phyloP scores from a whole-genome alignment of 345 rosid species.

The Rhodamnia argentea region DNA sequence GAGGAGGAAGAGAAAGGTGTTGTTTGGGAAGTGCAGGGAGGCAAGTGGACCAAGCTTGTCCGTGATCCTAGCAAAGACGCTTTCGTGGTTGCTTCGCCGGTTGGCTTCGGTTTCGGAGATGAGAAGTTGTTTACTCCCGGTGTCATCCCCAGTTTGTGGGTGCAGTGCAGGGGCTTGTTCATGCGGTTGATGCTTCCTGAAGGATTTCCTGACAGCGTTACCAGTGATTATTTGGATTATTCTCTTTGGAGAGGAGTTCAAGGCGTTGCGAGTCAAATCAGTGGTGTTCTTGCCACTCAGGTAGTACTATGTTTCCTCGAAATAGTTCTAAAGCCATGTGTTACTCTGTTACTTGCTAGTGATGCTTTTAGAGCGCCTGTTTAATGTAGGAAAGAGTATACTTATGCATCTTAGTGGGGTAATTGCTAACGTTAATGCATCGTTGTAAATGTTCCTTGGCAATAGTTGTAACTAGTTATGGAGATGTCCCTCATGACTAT shows the following conservation, averaged over 20 bases:
- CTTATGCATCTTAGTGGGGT: neutral
- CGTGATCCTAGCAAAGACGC: slow-evolving; percentile 42
- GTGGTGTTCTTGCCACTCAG: slow-evolving; percentile 95
- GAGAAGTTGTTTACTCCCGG: slow-evolving; percentile 16
- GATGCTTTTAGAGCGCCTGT: neutral
- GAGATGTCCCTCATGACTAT: neutral
- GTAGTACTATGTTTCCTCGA: slow-evolving; percentile 13
- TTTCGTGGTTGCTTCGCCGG: slow-evolving; percentile 27
- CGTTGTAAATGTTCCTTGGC: neutral
- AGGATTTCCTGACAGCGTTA: slow-evolving; percentile 80
- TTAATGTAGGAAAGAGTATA: neutral
- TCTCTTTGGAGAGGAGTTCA: slow-evolving; percentile 96
- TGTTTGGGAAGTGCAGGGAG: slow-evolving; percentile 71
- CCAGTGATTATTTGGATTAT: slow-evolving; percentile 79
- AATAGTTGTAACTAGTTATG: neutral
- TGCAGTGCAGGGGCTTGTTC: slow-evolving; percentile 33
- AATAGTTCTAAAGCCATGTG: neutral
- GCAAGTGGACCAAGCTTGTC: slow-evolving; percentile 52
- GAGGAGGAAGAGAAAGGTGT: slow-evolving; percentile 7
- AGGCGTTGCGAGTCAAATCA: slow-evolving; percentile 89
- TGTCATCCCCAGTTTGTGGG: slow-evolving; percentile 15
- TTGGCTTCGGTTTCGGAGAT: slow-evolving; percentile 3
- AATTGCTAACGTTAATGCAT: neutral
- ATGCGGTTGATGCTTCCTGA: slow-evolving; percentile 69
- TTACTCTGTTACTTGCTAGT: neutral